phyloP scores from a whole-genome alignment of 2,329 filamentous ascomycete genomes.

The Aspergillus terreus region DNA sequence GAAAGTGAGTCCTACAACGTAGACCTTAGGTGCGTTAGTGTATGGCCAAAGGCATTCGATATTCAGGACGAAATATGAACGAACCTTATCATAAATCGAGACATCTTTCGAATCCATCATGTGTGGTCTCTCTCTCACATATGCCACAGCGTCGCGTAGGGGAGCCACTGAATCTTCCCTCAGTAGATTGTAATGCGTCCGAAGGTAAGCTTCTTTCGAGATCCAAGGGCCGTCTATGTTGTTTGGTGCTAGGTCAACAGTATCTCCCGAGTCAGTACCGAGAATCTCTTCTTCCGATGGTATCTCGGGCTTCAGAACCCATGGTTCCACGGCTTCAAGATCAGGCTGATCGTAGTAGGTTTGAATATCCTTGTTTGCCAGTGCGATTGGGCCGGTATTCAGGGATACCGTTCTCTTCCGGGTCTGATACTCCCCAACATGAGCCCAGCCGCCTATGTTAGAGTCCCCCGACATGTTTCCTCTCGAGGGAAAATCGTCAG shows the following conservation, averaged over 20 bases:
- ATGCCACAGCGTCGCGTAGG: slow-evolving; percentile 63
- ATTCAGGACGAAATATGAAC: neutral
- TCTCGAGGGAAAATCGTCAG: too few species aligned
- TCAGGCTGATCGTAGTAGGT: slow-evolving; percentile 23
- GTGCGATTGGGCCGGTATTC: neutral
- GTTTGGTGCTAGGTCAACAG: slow-evolving; percentile 49
- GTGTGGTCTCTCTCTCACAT: slow-evolving; percentile 50
- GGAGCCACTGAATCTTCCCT: slow-evolving; percentile 70
- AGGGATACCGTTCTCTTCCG: neutral
- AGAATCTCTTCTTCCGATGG: slow-evolving; percentile 40
- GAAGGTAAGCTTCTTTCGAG: slow-evolving; percentile 63
- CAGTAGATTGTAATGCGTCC: slow-evolving; percentile 69
- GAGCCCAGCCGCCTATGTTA: too few species aligned
- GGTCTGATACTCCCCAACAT: too few species aligned
- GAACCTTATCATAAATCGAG: slow-evolving; percentile 67
- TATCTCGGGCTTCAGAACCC: slow-evolving; percentile 38
- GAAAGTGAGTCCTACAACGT: slow-evolving; percentile 63
- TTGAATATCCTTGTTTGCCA: slow-evolving; percentile 28
- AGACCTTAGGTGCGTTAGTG: slow-evolving; percentile 50
- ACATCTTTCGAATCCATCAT: slow-evolving; percentile 57
- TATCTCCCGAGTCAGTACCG: slow-evolving; percentile 19
- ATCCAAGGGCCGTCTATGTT: slow-evolving; percentile 55
- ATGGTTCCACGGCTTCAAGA: slow-evolving; percentile 18
- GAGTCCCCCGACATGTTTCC: too few species aligned
- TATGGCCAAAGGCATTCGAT: neutral